Evolutionary conservation across 352 stramenopile species (phyloP), one percentile per base, ranked within the genome.

Genomic region (Aphanomyces invadans): DNA sequence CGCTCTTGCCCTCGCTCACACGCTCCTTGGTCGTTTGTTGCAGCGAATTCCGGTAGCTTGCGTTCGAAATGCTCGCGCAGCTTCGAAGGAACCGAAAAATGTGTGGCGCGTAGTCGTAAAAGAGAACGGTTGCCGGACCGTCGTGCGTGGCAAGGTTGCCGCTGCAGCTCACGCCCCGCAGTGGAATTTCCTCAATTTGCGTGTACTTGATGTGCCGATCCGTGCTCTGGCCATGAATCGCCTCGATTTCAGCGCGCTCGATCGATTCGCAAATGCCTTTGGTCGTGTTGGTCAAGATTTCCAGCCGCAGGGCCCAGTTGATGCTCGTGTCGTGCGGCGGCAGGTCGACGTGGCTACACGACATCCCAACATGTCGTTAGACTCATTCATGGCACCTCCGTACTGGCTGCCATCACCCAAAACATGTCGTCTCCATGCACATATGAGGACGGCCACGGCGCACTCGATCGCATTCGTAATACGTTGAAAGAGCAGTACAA

Each of bases 251-350:
- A 3, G 80, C 79, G 2, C 75, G 77, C 56, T 88, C 81, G 1
- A 90, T 77, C 29, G 77, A 83, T 39, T 89, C 73, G 36, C 81
- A 92, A 71, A 95, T 95, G 10, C 87, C 87, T 67, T 87, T 81
- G 1, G 87, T 93, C 0, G 87, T 94, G 54, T 92, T 91, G 0
- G 79, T 90, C 17, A 95, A 55, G 66, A 95, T 94, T 62, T 95
- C 87, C 5, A 88, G 69, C n/a, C 87, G 77, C 23, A 95, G 60
- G 0, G 85, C 87, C 82, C 83, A 91, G 59, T 95, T 95, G 62
- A 95, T 92, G 54, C 79, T 90, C 60, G 90, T 82, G 51, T 89
- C 81, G 53, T 88, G 79, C 7, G 73, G 48, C 7, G 83, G 80
- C 23, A 90, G 51, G 66, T 90, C 74, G 0, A 86, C 76, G 25